Percentiles rank a stretch among this genome's conserved stretches.
phyloP scores from a whole-genome alignment of 257 asterid species.

The Leptodermis oblonga region DNA sequence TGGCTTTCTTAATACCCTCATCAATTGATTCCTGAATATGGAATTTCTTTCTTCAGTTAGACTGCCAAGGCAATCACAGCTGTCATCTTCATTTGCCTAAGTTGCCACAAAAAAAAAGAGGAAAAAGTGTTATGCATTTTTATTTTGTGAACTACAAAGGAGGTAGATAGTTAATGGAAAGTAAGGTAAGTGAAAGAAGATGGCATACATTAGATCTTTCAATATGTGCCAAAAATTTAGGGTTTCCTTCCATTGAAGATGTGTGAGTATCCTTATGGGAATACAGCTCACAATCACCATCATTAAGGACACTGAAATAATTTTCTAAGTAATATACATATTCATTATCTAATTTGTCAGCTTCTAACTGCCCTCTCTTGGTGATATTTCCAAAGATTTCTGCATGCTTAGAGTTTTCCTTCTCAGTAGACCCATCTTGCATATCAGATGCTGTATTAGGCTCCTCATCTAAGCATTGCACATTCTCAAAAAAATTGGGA shows the following conservation, averaged over 20 bases:
- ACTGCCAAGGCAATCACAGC: neutral
- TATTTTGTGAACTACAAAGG: neutral
- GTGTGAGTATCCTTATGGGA: neutral
- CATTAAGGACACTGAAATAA: neutral
- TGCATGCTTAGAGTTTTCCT: neutral
- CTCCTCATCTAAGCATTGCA: neutral
- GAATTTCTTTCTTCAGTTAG: slow-evolving; percentile 8
- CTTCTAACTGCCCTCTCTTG: neutral
- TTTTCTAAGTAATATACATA: neutral
- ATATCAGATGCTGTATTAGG: neutral
- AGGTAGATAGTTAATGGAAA: neutral
- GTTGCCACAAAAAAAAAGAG: neutral
- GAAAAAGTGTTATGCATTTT: neutral
- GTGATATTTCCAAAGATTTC: neutral
- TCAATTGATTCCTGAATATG: slow-evolving; percentile 25
- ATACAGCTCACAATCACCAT: neutral
- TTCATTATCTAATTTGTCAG: neutral
- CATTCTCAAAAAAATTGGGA: neutral
- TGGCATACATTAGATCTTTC: neutral
- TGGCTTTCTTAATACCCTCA: slow-evolving; percentile 25
- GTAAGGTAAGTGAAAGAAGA: neutral
- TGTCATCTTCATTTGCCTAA: slow-evolving; percentile 28
- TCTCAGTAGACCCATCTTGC: neutral
- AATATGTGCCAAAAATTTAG: neutral
- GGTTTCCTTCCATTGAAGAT: neutral